These are phyloP conservation scores for Musa balbisiana DNA, from an alignment of 202 grass and related monocot genomes.

Conservation along the genomic window DNA sequence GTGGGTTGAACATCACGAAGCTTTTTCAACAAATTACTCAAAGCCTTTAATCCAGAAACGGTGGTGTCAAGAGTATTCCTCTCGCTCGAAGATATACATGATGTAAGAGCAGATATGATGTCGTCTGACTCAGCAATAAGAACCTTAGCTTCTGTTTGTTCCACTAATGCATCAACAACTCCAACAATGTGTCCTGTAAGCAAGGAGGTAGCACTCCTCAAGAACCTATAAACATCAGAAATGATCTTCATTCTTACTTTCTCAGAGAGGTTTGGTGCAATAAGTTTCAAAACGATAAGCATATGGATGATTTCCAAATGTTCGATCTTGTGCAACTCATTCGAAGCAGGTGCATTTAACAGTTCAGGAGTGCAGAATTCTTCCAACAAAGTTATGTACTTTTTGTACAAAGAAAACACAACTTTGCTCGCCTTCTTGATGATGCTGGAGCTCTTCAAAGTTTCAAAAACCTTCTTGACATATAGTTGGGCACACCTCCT, in stretches of 20 bases:
- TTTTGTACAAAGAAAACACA: slow-evolving; percentile 57
- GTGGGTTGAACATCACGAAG: slow-evolving; percentile 30
- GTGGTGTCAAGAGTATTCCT: slow-evolving; percentile 70
- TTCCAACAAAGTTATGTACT: slow-evolving; percentile 43
- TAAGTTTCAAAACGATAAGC: slow-evolving; percentile 48
- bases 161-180: slow-evolving; percentile 50
- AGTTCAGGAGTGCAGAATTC: slow-evolving; percentile 23
- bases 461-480: slow-evolving; percentile 52
- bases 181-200: slow-evolving; percentile 54
- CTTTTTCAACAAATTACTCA: slow-evolving; percentile 59
- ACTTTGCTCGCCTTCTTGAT: slow-evolving; percentile 52
- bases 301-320: slow-evolving; percentile 45
- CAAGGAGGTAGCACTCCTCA: slow-evolving; percentile 41
- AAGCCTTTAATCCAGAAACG: slow-evolving; percentile 41
- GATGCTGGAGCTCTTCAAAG: slow-evolving; percentile 38
- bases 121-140: slow-evolving; percentile 44
- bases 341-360: slow-evolving; percentile 32
- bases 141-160: slow-evolving; percentile 46
- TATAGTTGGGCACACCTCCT: slow-evolving; percentile 72
- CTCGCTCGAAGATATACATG: slow-evolving; percentile 52
- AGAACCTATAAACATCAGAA: slow-evolving; percentile 46
- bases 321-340: slow-evolving; percentile 23
- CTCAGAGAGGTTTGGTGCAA: slow-evolving; percentile 50
- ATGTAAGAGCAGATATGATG: slow-evolving; percentile 45
- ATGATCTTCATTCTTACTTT: slow-evolving; percentile 60